Evolutionary conservation across 257 asterid genomes (phyloP), one percentile per base, ranked within the genome.

Genomic region (Verbascum thapsus): DNA sequence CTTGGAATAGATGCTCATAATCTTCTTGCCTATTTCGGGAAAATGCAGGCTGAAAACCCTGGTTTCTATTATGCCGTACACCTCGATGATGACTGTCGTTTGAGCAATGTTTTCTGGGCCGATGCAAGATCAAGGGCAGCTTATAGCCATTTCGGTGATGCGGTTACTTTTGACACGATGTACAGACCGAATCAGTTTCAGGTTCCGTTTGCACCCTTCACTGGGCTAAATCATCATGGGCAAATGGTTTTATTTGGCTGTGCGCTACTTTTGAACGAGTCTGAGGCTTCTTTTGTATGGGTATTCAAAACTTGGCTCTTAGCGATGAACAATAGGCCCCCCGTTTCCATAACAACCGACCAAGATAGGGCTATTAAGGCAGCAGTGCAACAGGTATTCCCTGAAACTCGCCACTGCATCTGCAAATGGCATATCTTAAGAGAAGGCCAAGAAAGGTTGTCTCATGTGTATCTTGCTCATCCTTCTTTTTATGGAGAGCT

Each of bases 391-490:
- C 86, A 72, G 75, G 94, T 83, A 40, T 78, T 88, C 60, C 96
- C 94, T 7, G 72, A 74, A 75, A 81, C 91, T 60, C 85, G 91
- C 40, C 96, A 88, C 72, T 85, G 94, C 80, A 85, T 85, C 72
- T 84, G 94, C 72, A 85, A 85, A 72, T 85, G 94, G 91, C 89
- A 88, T 68, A 82, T 88, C 70, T 75, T 88, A 80, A 76, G 91
- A 73, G 96, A 88, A 76, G 96, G 96, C 70, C 94, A 85, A 72
- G 96, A 88, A 79, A 81, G 96, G 65, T 74, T 85, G 77, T 77
- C 86, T 68, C 91, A 81, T 67, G n/a, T 85, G 66, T 80, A 78
- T 73, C 75, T 79, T 61, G 80, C 87, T 65, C 83, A 81, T 61
- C 83, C 94, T 61, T 80, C 91, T 48, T 81, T 88, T 52, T 75